Evolutionary conservation across 2,329 filamentous ascomycete genomes (phyloP), one percentile per base, ranked within the genome.

Genomic region (Fusarium sp.): DNA sequence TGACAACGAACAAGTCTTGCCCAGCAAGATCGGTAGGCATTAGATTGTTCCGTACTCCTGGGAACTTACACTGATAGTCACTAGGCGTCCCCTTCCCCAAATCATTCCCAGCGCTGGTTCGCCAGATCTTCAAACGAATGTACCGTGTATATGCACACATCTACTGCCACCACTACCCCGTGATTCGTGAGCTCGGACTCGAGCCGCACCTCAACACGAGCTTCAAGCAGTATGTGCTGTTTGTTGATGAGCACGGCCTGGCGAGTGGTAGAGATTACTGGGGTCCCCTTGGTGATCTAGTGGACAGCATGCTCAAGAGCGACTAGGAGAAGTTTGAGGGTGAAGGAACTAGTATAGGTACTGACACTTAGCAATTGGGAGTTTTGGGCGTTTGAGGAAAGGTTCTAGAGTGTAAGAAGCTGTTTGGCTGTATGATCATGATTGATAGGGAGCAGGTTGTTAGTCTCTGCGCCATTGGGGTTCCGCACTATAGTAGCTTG

Each of bases 141-240:
- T 99, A 98, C 84, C 93, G 96, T 76, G 95, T 99, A 70, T 99
- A 99, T 82, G 96, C 96, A 46, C 96, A 99, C 85, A 97, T 99
- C 78, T 99, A 99, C 89, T 99, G 97, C 86, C 96, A 99, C 83
- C 96, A 99, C 85, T 99, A 99, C 84, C 95, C 95, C 39, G 95
- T 99, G 74, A 92, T 99, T 76, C 93, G 97, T 66, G 94, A 98
- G 81, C 89, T 99, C 42, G 96, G 96, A 27, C 89, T 99, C 65
- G 96, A 99, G 83, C 95, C 97, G 48, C 96, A 99, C 83, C 89
- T 99, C 74, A 99, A 99, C 84, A 99, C 96, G 19, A 97, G 94
- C 84, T 99, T 99, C 90, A 99, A 99, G 88, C 96, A 99, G 83
- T 99, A 98, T 80, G 96, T 99, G 70, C 89, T 99, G 66, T 99